Base-by-base conservation (phyloP, 768 basidiomycete species). In the Russula virescens region DNA sequence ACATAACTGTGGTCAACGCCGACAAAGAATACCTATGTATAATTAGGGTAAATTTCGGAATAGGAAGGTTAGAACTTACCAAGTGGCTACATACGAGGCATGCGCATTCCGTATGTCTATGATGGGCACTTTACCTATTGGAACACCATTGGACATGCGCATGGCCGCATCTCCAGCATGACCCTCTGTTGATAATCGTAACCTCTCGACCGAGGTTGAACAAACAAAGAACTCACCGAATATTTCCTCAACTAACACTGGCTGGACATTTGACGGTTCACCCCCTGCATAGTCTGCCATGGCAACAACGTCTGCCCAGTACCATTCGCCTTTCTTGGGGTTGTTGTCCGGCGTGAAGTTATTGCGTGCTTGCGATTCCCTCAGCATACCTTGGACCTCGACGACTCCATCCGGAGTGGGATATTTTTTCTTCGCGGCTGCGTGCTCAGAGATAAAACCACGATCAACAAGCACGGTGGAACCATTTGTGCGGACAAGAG, bases 71-170 rank as follows among this genome's bases (percentile, higher is more conserved):
- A 40, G 70, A 80, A 25, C 40, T 40, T 71, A 94, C 97, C 97
- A 99, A 13, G 95, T 99, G 16, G 89, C 82, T 5, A 97, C 92
- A 75, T 99, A 99, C 13, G 93, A 94, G 8, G 91, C 80, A 76
- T 99, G 97, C 42, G 92, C 84, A 73, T 99, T 99, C 52, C 97
- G 81, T 49, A 99, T 76, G 69, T 98, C 93, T 26, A 98, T 85
- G 2, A 83, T 83, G 4, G 93, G 83, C 25, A 87, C 74, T 54
- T 93, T 84, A 46, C 96, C 97, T 50, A 98, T 76, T 3, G 97
- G 97, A 50, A 88, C 79, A 16, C 94, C 97, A 62, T 83, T 86
- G 6, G 75, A 73, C 19, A 91, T 69, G 60, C 78, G 77, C 28
- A 78, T 72, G 31, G 80, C 72, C 23, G 84, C 88, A 58, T 94